Conservation (phyloP, 139 green algal species). For the Chlorella sp. region DNA sequence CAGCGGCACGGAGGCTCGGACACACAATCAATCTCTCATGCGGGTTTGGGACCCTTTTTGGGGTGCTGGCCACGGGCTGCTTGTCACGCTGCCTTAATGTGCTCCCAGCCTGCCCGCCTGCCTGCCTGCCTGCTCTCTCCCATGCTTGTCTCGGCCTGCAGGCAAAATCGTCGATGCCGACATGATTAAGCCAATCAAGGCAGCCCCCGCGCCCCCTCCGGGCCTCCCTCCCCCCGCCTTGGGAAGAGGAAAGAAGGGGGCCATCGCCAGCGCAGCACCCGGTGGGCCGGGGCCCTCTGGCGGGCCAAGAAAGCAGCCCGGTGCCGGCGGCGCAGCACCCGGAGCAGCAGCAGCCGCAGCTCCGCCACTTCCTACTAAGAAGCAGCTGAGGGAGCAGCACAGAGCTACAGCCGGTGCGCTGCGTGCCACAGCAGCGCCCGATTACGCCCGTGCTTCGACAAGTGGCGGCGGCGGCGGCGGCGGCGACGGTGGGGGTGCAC, state of each 20-base stretch:
- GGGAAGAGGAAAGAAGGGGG: not conserved
- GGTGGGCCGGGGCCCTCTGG: not conserved
- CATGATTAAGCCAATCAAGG: conserved; percentile 15
- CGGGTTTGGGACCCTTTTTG: too few species aligned
- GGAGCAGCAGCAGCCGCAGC: not conserved
- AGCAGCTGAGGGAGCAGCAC: conserved; percentile 9
- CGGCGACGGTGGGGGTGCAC: not conserved
- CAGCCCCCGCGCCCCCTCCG: not conserved
- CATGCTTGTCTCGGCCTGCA: not conserved
- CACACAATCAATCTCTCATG: too few species aligned
- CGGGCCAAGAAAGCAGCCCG: not conserved
- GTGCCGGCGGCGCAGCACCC: not conserved
- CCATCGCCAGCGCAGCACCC: not conserved
- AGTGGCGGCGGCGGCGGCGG: not conserved
- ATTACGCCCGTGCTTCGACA: not conserved
- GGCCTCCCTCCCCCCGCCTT: not conserved
- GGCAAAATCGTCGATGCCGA: conserved; percentile 1
- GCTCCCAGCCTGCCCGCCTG: not conserved
- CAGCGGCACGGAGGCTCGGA: too few species aligned
- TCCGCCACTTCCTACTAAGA: not conserved
- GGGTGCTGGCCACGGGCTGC: not conserved
- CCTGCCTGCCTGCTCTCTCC: not conserved
- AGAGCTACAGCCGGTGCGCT: not conserved
- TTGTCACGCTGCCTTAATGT: too few species aligned
- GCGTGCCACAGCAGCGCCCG: not conserved